A percentile compares a stretch with the other conserved stretches of the same genome.
These are phyloP conservation scores for Ruellia speciosa DNA, from an alignment of 305 asterid species.

Conservation along the genomic window DNA sequence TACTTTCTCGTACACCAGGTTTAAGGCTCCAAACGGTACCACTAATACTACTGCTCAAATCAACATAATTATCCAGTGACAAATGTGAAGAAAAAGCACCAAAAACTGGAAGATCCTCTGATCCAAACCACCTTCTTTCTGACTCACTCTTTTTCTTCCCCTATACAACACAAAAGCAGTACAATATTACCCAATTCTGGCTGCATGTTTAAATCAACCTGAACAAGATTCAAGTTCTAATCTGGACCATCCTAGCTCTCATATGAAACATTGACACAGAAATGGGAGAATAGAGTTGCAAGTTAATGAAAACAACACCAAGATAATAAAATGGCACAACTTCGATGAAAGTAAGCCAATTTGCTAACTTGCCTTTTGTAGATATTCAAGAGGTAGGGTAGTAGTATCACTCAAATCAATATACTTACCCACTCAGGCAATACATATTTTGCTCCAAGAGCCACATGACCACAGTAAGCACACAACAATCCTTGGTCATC, in stretches of 20 bases:
- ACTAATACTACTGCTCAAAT: conserved; percentile 1
- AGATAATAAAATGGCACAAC: background rate
- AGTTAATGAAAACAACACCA: background rate
- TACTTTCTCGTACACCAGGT: conserved; percentile 30
- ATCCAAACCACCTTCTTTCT: conserved; percentile 16
- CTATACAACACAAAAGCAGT: conserved; percentile 19
- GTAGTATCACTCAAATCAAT: conserved; percentile 9
- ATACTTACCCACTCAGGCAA: conserved; percentile 42
- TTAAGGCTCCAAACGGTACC: conserved; percentile 60
- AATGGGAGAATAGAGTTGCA: background rate
- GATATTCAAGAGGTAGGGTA: background rate
- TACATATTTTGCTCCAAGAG: conserved; percentile 31
- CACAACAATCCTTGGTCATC: conserved; percentile 44
- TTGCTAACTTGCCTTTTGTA: too few species aligned
- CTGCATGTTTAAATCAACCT: background rate
- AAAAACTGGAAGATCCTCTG: conserved; percentile 19
- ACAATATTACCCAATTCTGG: background rate
- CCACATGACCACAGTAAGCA: conserved; percentile 28
- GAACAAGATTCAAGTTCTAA: too few species aligned
- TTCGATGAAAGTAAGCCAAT: too few species aligned
- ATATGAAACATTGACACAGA: background rate
- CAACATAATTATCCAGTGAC: conserved; percentile 13
- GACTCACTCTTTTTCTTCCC: conserved; percentile 11
- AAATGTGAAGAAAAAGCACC: conserved; percentile 15
- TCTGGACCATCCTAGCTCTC: too few species aligned